Base-by-base conservation (phyloP, 2,329 filamentous ascomycete genomes). In the Aspergillus spinulosporus region DNA sequence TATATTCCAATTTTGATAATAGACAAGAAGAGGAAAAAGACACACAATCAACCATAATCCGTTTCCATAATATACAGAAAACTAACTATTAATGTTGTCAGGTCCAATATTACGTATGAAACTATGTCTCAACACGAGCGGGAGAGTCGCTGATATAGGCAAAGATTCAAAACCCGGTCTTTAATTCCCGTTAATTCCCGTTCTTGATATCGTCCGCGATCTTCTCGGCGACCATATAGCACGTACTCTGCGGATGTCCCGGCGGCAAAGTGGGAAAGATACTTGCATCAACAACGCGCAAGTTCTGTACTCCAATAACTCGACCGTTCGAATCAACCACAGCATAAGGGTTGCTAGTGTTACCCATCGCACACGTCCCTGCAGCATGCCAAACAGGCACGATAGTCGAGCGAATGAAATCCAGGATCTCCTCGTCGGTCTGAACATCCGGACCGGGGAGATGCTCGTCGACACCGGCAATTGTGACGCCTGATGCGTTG, bases 361-460 rank as follows among this genome's bases (percentile, higher is more conserved):
- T 63, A 2, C 74, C 75, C 73, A 78, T 78, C 29, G 67, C 71
- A 54, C 72, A 76, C 0, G 74, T 74, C 1, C 66, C 64, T 4
- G 64, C 56, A 1, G 68, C 69, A 59, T 78, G 73, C 37, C 63
- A 73, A 5, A 74, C 58, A 3, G 70, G 68, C 4, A 52, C 61
- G 37, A 69, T 57, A 42, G 52, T 67, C 4, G 62, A 40, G 15
- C 62, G 46, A 31, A 75, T 66, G 9, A 61, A 63, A 1, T 66
- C 60, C 5, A 74, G 61, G 7, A 82, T 75, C 56, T 79, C 64
- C 37, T 64, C 71, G 55, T 81, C 77, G 0, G 73, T 74, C 26
- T 69, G 59, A 31, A 77, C 62, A 28, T 74, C 56, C 4, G 49
- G 28, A 1, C 78, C 72, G 0, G 78, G 72, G 56, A 67, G 66